phyloP scores from a whole-genome alignment of 1,284 basidiomycete genomes.

The Sanghuangporus sanghuang region DNA sequence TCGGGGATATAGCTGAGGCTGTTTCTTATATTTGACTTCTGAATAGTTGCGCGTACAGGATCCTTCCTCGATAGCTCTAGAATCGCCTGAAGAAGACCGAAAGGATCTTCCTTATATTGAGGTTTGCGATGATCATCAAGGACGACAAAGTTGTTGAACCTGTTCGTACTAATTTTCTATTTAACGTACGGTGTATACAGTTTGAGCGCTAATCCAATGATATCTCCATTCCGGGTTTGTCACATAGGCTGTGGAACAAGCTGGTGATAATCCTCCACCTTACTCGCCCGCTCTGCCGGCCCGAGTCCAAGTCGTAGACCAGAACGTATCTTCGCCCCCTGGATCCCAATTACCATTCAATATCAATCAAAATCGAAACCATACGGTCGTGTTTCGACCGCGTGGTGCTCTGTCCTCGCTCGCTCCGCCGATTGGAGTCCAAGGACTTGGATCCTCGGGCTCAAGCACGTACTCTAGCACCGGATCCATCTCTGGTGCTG shows the following conservation, averaged over 20 bases:
- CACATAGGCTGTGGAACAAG: background rate
- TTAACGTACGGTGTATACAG: background rate
- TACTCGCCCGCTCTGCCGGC: constrained; percentile 1
- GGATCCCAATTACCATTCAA: background rate
- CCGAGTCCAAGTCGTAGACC: background rate
- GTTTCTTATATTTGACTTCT: too few species aligned
- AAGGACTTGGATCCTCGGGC: background rate
- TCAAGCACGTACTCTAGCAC: background rate
- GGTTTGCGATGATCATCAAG: constrained; percentile 7
- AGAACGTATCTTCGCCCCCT: background rate
- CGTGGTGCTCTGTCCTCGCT: background rate
- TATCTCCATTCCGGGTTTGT: background rate
- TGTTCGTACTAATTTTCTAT: background rate
- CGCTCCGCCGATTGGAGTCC: background rate
- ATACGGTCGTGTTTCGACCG: background rate
- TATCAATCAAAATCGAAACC: background rate
- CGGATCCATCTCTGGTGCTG: background rate
- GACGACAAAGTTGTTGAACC: constrained; percentile 9
- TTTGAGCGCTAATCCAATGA: background rate
- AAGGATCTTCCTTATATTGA: background rate
- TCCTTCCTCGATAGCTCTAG: background rate
- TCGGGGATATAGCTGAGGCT: too few species aligned
- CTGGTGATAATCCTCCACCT: constrained; percentile 2
- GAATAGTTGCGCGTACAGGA: background rate
- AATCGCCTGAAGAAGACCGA: background rate